Percentiles rank a stretch among this genome's conserved stretches.
Conservation (phyloP, 164 flowering plant species). For the Chimonanthus salicifolius region DNA sequence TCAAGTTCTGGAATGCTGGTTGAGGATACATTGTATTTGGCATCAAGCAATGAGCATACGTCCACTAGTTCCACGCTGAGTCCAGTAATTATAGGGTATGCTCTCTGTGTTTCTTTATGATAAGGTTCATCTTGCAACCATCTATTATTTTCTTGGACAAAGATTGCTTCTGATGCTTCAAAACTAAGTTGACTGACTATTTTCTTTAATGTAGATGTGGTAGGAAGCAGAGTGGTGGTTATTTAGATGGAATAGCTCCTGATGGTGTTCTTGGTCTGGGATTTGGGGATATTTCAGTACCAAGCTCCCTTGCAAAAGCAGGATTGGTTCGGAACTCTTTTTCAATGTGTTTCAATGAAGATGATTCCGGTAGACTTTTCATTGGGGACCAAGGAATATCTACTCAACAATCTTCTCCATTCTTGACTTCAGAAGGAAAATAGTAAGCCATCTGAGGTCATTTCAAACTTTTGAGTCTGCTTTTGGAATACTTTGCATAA, state of each 20-base stretch:
- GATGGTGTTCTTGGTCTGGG: slow-evolving; percentile 97
- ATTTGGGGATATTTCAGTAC: slow-evolving; percentile 74
- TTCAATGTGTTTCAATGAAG: slow-evolving; percentile 79
- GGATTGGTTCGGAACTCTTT: slow-evolving; percentile 72
- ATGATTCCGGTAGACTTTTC: slow-evolving; percentile 71
- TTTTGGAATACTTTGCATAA: no score
- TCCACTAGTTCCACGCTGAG: slow-evolving; percentile 43
- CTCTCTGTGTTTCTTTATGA: slow-evolving; percentile 2
- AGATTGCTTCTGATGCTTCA: not conserved
- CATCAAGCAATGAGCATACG: slow-evolving; percentile 31
- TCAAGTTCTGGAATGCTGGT: slow-evolving; percentile 81
- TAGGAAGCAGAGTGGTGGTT: slow-evolving; percentile 82
- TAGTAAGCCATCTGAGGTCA: slow-evolving; percentile 34
- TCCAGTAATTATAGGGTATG: slow-evolving; percentile 72
- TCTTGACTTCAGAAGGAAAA: slow-evolving; percentile 60
- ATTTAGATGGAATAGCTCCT: slow-evolving; percentile 86
- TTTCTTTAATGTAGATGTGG: slow-evolving; percentile 68
- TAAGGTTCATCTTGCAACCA: not conserved
- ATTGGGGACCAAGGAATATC: slow-evolving; percentile 83
- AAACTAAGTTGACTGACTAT: not conserved
- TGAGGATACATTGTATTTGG: slow-evolving; percentile 73
- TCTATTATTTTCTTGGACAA: not conserved
- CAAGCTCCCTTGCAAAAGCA: slow-evolving; percentile 72
- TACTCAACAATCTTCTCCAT: slow-evolving; percentile 55
- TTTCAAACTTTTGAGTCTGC: no score